Base-by-base conservation (phyloP, 1,139 yeast genomes). In the Taiozyma sp. region DNA sequence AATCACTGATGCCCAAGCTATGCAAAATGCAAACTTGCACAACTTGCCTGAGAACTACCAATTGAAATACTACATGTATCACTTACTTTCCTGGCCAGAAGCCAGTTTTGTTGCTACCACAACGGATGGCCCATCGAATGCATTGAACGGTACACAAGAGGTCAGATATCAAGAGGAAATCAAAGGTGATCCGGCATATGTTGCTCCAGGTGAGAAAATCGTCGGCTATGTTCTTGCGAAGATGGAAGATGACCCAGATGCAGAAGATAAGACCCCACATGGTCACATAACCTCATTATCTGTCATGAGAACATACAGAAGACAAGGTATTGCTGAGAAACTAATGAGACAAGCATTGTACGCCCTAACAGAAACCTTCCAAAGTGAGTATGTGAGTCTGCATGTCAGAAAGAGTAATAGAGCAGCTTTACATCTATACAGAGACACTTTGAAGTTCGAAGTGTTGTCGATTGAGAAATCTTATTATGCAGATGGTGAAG, bases 401-500 rank as follows among this genome's bases (percentile, higher is more conserved):
- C 99, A 93, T 69, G 99, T 95, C 30, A 83, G 99, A 70, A 84
- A 89, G 70, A 86, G 96, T 48, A 93, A 93, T 71, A 74, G 91
- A 64, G 99, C 99, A 16, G 99, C 99, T 14, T 76, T 92, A 64
- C 97, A 91, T 70, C 77, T 93, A 57, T 93, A 93, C 73, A 78
- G 87, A 66, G 96, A 90, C 65, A 87, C 97, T 6, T 76, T 95
- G 56, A 75, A 80, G 56, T 93, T 95, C 67, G 92, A 83, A 63
- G 93, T 90, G 45, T 77, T 86, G 51, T 81, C 85, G 46, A 84
- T 93, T 53, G 97, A 92, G 63, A 87, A 83, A 61, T 79, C 87
- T 23, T 93, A 95, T 68, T 93, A 93, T 66, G 97, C 93, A 53
- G 98, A 93, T 69, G 97, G 96, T 29, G 99, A 95, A 69, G 98